A percentile compares a stretch with the other conserved stretches of the same genome.
Evolutionary conservation across 805 yeast species (phyloP).

Genomic region (Lipomyces japonicus): DNA sequence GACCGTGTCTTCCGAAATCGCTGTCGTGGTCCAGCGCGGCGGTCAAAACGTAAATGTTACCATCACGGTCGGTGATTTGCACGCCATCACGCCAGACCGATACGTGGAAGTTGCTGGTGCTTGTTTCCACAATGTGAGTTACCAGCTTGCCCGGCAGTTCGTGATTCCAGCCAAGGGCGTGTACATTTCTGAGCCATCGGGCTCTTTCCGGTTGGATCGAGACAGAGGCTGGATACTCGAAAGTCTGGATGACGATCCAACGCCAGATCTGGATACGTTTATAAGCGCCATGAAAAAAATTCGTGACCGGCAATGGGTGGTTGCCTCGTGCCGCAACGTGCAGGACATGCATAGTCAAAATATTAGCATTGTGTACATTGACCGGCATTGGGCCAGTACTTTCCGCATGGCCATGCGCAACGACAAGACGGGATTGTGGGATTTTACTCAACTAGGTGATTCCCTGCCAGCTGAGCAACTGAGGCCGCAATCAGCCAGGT

Average conservation of each 20-base stretch:
- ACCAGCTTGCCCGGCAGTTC: conserved; percentile 81
- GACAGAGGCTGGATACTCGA: conserved; percentile 78
- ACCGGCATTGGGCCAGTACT: conserved; percentile 78
- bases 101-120: conserved; percentile 84
- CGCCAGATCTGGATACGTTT: conserved; percentile 70
- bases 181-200: conserved; percentile 69
- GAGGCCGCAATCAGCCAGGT: conserved; percentile 61
- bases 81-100: conserved; percentile 74
- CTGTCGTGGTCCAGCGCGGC: conserved; percentile 66
- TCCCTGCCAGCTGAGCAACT: conserved; percentile 55
- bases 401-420: conserved; percentile 64
- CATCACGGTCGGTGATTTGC: conserved; percentile 68
- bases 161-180: conserved; percentile 85
- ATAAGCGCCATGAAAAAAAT: conserved; percentile 71
- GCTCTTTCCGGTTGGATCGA: conserved; percentile 52
- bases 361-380: conserved; percentile 64
- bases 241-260: conserved; percentile 67
- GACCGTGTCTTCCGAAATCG: conserved; percentile 56
- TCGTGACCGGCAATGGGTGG: conserved; percentile 71
- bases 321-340: conserved; percentile 69
- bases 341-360: conserved; percentile 71
- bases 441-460: conserved; percentile 47
- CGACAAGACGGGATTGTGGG: conserved; percentile 57
- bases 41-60: conserved; percentile 53
- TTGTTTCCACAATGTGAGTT: conserved; percentile 76